Evolutionary conservation across 179 eudicot species (phyloP), one percentile per base, ranked within the genome.

Genomic region (Silene noctiflora): DNA sequence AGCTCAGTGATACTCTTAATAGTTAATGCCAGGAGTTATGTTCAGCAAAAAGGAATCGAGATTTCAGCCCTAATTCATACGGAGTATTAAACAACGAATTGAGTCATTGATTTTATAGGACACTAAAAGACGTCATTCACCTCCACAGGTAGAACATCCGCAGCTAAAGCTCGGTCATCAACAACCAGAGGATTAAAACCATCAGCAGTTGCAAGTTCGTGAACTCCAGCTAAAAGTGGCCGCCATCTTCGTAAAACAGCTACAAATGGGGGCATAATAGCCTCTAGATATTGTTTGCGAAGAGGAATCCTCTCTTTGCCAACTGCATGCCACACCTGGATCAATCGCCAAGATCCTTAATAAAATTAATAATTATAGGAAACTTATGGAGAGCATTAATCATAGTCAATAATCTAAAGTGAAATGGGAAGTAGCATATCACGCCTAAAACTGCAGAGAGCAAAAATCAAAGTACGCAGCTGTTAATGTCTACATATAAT

Each of bases 171-270:
- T 65, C 90, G 93, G 69, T 96, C 99, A 87, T 93, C 98, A 75
- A 69, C 91, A 84, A 83, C 89, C 68, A 96, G 91, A 78, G 99
- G 98, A 84, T 96, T 96, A 67, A 84, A 79, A 68, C 92, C 96
- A 81, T 96, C 99, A 51, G 90, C 81, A 62, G 90, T 85, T 51
- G 97, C 92, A 76, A 96, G 97, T 84, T 96, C 98, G 79, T 93
- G 97, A 83, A 93, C 90, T 74, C 99, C 97, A 69, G 99, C 94
- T 83, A 96, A 86, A 61, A 93, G 87, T 66, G 99, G 98, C 69
- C 99, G 88, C 99, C 99, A 96, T 81, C 97, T 89, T 79, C 98
- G 88, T 80, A 96, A 79, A 73, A 91, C 85, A 71, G 99, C 93
- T 71, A 90, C 94, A 85, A 91, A 96, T 27, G 99, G 96, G 2